These are phyloP conservation scores for Rhynchosporium secalis DNA, from an alignment of 2,329 filamentous ascomycete species.

Conservation along the genomic window DNA sequence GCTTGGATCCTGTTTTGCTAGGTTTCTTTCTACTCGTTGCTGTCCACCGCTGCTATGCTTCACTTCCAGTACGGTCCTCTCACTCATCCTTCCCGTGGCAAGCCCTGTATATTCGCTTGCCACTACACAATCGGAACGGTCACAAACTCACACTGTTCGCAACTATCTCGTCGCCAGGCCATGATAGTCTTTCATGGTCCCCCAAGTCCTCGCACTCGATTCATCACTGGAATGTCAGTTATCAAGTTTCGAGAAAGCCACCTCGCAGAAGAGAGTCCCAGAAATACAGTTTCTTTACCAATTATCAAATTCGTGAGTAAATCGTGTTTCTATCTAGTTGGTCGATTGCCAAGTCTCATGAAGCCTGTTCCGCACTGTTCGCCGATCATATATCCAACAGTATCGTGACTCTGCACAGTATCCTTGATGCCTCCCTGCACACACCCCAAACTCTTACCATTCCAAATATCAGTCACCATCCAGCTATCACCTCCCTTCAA, in stretches of 20 bases:
- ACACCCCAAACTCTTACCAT: conserved; percentile 43
- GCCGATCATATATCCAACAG: conserved; percentile 33
- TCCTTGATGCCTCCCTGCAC: conserved; percentile 37
- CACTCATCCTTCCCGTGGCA: too few relatives aligned
- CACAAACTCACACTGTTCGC: too few relatives aligned
- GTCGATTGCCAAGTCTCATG: background rate
- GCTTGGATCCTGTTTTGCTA: too few relatives aligned
- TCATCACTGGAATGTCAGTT: too few relatives aligned
- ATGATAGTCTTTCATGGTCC: too few relatives aligned
- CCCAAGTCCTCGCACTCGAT: background rate
- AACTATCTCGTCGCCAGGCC: too few relatives aligned
- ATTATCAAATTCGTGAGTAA: background rate
- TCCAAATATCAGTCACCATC: conserved; percentile 49
- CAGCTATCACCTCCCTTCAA: conserved; percentile 40
- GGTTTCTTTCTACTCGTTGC: too few relatives aligned
- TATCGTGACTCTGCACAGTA: conserved; percentile 42
- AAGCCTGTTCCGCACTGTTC: conserved; percentile 29
- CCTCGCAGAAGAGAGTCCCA: background rate
- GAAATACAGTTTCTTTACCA: background rate
- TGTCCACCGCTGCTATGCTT: too few relatives aligned
- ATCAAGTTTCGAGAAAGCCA: background rate
- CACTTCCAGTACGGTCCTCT: too few relatives aligned
- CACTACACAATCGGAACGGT: too few relatives aligned
- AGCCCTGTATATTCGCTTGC: too few relatives aligned
- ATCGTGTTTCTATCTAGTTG: background rate